These are phyloP conservation scores for Aegilops bicornis DNA, from an alignment of 176 grass and related monocot species.

Conservation along the genomic window DNA sequence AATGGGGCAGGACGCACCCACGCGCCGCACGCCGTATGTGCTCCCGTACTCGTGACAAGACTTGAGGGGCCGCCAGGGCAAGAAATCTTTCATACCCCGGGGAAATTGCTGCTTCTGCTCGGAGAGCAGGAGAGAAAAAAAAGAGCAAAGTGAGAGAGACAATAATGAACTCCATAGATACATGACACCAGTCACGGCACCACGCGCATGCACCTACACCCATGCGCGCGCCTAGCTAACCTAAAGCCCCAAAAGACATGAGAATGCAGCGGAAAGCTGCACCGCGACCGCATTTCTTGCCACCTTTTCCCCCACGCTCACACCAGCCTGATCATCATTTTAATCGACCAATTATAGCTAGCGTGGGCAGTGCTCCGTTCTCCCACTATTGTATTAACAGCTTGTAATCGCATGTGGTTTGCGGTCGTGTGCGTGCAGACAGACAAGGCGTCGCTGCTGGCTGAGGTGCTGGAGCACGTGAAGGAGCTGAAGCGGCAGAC, in stretches of 20 bases:
- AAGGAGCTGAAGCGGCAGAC: conserved; percentile 98
- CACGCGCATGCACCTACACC: conserved; percentile 21
- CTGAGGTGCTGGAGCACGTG: conserved; percentile 94
- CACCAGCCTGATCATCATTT: conserved; percentile 26
- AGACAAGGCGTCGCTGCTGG: conserved; percentile 93
- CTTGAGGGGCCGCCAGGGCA: background rate
- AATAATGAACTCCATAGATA: conserved; percentile 24
- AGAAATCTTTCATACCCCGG: conserved; percentile 24
- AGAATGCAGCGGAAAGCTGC: conserved; percentile 49
- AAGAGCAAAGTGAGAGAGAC: background rate
- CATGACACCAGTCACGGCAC: background rate
- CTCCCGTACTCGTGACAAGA: conserved; percentile 27
- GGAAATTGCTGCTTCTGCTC: conserved; percentile 40
- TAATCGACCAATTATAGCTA: background rate
- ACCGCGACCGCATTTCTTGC: conserved; percentile 27
- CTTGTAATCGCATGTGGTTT: background rate
- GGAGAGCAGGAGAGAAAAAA: conserved; percentile 30
- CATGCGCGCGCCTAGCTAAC: background rate
- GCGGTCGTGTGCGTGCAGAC: conserved; percentile 42
- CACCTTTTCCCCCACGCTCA: conserved; percentile 40
- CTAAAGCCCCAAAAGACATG: conserved; percentile 50
- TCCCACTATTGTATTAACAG: background rate
- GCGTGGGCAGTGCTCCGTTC: background rate
- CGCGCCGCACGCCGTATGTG: conserved; percentile 12
- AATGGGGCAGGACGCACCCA: background rate